Conservation (phyloP, 495 filamentous ascomycete genomes). For the Neurospora hispaniola region DNA sequence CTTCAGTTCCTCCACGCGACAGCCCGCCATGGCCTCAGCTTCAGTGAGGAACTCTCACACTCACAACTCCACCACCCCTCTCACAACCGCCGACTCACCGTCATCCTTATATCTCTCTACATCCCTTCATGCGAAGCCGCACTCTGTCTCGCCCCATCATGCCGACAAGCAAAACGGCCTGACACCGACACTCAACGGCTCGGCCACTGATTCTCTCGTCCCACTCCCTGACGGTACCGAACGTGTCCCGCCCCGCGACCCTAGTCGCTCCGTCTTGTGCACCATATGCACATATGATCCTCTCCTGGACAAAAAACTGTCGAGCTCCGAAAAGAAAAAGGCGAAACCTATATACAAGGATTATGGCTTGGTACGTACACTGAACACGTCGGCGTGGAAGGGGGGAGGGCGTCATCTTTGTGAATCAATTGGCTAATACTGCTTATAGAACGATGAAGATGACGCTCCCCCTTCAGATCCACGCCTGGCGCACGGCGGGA, state of each 20-base stretch:
- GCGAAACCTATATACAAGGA: constrained; percentile 59
- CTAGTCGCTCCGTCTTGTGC: constrained; percentile 52
- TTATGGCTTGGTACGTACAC: constrained; percentile 55
- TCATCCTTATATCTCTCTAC: constrained; percentile 44
- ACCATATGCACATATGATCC: constrained; percentile 67
- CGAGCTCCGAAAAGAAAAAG: constrained; percentile 53
- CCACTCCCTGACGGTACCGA: constrained; percentile 32
- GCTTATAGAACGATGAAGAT: constrained; percentile 46
- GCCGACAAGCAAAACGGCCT: constrained; percentile 17
- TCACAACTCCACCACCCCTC: constrained; percentile 51
- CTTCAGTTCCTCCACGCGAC: constrained; percentile 45
- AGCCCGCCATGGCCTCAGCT: constrained; percentile 37
- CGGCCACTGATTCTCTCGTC: constrained; percentile 36
- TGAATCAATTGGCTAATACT: constrained; percentile 41
- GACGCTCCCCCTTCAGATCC: constrained; percentile 64
- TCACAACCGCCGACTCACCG: constrained; percentile 71
- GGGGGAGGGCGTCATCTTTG: constrained; percentile 49
- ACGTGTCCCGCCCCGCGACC: constrained; percentile 51
- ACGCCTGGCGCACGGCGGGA: constrained; percentile 52
- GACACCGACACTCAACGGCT: constrained; percentile 13
- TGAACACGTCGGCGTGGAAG: constrained; percentile 25
- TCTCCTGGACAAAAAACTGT: constrained; percentile 37
- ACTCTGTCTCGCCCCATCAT: constrained; percentile 23
- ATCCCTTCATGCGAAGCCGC: constrained; percentile 23
- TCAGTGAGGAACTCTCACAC: constrained; percentile 38